Percentiles rank a stretch among this genome's conserved stretches.
Evolutionary conservation across 176 grass and related monocot species (phyloP).

Genomic region (Olyra latifolia): DNA sequence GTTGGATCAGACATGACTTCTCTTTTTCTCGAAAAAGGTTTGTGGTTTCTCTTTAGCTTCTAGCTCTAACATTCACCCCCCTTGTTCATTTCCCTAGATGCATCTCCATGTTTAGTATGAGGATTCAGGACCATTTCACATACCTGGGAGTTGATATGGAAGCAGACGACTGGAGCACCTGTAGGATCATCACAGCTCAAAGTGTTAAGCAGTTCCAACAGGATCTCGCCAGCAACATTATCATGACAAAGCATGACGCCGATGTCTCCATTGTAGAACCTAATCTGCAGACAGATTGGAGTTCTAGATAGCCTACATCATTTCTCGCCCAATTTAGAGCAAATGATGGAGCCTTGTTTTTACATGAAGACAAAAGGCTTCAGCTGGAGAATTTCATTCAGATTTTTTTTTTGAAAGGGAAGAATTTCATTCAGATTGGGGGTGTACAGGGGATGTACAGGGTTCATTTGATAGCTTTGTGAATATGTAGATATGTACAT

Average conservation of each 20-base stretch:
- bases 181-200: conserved; percentile 62
- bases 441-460: neutral
- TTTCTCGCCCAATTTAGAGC: neutral
- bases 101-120: conserved; percentile 50
- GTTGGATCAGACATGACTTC: neutral
- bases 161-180: conserved; percentile 82
- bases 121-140: conserved; percentile 72
- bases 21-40: too few species aligned
- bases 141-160: conserved; percentile 74
- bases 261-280: conserved; percentile 39
- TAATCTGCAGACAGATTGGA: conserved; percentile 38
- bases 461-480: conserved; percentile 27
- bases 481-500: conserved; percentile 18
- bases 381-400: conserved; percentile 22
- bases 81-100: neutral
- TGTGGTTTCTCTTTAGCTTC: neutral
- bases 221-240: conserved; percentile 56
- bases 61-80: neutral
- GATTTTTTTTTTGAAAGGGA: too few species aligned
- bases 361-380: neutral
- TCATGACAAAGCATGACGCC: conserved; percentile 30
- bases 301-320: conserved; percentile 9
- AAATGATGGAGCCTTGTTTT: neutral
- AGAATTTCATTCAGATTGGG: conserved; percentile 26
- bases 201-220: conserved; percentile 30